phyloP scores from a whole-genome alignment of 768 basidiomycete genomes.

The Xerocomellus intermedius region DNA sequence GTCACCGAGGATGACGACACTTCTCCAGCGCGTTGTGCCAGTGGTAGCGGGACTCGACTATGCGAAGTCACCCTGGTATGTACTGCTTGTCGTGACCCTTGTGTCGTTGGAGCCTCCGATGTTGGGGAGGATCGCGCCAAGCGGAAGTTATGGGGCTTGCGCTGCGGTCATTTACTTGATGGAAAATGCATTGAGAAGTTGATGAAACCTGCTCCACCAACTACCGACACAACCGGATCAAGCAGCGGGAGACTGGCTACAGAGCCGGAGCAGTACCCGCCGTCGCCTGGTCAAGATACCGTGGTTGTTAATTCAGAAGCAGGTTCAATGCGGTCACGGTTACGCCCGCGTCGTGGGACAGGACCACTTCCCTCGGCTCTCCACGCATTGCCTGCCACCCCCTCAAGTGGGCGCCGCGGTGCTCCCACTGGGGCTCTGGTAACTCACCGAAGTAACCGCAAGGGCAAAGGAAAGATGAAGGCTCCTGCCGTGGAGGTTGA shows the following conservation, averaged over 20 bases:
- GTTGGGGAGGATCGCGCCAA: conserved; percentile 46
- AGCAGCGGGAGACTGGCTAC: conserved; percentile 13
- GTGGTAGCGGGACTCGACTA: conserved; percentile 25
- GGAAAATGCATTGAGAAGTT: conserved; percentile 68
- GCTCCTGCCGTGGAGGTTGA: conserved; percentile 42
- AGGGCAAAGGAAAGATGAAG: conserved; percentile 37
- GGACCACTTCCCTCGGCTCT: conserved; percentile 4
- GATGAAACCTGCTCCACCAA: conserved; percentile 41
- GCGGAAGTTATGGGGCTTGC: conserved; percentile 63
- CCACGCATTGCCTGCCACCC: conserved; percentile 1
- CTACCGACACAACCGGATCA: conserved; percentile 8
- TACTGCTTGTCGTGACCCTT: conserved; percentile 62
- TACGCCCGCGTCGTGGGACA: conserved; percentile 46
- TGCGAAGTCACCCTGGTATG: conserved; percentile 56
- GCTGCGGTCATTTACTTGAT: conserved; percentile 78
- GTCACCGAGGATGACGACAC: conserved; percentile 47
- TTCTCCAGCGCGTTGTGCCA: conserved; percentile 18
- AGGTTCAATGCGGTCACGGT: conserved; percentile 54
- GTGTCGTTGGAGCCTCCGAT: conserved; percentile 51
- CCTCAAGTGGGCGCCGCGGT: conserved; percentile 10
- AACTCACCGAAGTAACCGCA: conserved; percentile 21
- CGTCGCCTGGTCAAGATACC: conserved; percentile 29
- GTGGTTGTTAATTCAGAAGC: conserved; percentile 15
- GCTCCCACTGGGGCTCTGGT: background rate
- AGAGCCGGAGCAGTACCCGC: background rate